Conservation (phyloP, 176 grass and related monocot species). For the Paspalum notatum region DNA sequence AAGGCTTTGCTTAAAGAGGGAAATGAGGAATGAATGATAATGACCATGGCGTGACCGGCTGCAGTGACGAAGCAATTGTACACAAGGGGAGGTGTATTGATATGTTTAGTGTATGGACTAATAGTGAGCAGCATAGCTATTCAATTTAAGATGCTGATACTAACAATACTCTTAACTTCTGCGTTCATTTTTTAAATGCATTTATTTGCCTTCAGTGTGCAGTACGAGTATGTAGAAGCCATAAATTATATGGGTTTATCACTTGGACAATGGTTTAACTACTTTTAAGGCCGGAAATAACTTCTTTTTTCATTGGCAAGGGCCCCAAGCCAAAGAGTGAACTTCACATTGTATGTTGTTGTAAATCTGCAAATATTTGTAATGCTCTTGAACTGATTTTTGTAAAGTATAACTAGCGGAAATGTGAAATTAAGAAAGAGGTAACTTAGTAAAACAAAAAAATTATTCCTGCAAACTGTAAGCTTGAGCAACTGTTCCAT, state of each 20-base stretch:
- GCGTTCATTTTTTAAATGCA: neutral
- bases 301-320: neutral
- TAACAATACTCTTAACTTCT: neutral
- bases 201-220: neutral
- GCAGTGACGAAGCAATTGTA: neutral
- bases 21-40: neutral
- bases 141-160: neutral
- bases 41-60: neutral
- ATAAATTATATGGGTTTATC: neutral
- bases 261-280: neutral
- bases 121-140: neutral
- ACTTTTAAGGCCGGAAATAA: neutral
- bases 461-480: neutral
- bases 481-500: constrained; percentile 7
- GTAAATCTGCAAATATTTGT: neutral
- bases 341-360: neutral
- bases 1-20: constrained; percentile 3
- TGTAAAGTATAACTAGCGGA: neutral
- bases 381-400: neutral
- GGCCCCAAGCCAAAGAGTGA: neutral
- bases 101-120: neutral
- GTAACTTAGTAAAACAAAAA: constrained; percentile 8
- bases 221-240: neutral
- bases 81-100: neutral
- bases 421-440: constrained; percentile 10